Evolutionary conservation across 1,284 basidiomycete species (phyloP), one percentile per base, ranked within the genome.

Genomic region (Meira miltonrushii): DNA sequence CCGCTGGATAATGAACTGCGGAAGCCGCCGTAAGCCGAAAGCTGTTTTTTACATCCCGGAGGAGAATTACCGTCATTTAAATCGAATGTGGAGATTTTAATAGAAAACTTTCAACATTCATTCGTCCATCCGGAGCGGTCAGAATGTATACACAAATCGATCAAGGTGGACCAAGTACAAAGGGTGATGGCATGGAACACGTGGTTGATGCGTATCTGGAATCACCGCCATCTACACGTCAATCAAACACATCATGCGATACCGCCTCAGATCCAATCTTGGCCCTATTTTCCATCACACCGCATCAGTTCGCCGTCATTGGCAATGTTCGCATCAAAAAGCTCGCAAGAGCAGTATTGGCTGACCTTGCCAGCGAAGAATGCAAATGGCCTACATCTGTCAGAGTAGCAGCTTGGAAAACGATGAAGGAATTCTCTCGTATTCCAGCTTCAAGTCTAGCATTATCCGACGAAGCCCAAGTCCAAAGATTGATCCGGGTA

Each of bases 381-480:
- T 56, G 41, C 15, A 19, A 10, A 4, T 56, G 41, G 54, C 17
- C 28, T 12, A 17, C 38, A 5, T 15, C 55, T 47, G 58, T 12
- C 28, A 61, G 68, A 11, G 55, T 70, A 3, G 55, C 59, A 8
- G 64, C 68, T 23, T 56, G 70, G 49, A 59, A 55, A 44, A 28
- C 64, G 8, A 66, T 72, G 55, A 72, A 72, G 39, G 70, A 71
- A 60, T 62, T 71, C 41, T 68, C 63, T 40, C 58, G 70, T 1
- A 49, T 71, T 1, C 62, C 70, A 6, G 68, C 66, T 15, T 68
- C 66, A 11, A 72, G 68, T 39, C 51, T 58, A 3, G 65, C 38
- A 48, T 1, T 46, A 51, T 6, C 46, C 21, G 28, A 33, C 8
- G 3, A 3, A 8, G 8, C 28, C 13, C 15, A 15, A 15, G 11